Evolutionary conservation across 345 rosid species (phyloP), one percentile per base, ranked within the genome.

Genomic region (Bruguiera parviflora): DNA sequence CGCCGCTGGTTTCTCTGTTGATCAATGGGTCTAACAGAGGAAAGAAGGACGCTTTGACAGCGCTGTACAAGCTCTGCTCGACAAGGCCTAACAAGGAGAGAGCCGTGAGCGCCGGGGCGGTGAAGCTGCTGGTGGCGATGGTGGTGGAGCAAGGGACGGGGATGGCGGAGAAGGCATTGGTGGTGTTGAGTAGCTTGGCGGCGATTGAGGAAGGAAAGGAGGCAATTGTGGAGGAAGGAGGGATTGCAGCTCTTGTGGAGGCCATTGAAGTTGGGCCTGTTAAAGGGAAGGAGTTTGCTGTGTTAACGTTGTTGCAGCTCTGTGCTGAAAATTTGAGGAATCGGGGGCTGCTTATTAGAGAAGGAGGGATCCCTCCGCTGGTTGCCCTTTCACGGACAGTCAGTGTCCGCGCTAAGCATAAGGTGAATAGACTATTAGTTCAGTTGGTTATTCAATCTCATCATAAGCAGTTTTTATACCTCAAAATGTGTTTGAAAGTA

Each of bases 321-420:
- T 92, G 99, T 72, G 63, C 83, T 24, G 97, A 82, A 66, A 88
- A 79, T 77, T 86, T 88, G 27, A 85, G 86, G 75, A 92, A 89
- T 68, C 88, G 96, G 24, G 91, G 96, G 5, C 75, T 95, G 84
- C 92, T 95, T 62, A 96, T 92, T 9, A 83, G 97, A 63, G 99
- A 95, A 90, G 99, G 99, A 7, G 99, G 94, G 28, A 95, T 96
- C 75, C 97, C 99, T 73, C 99, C 98, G 3, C 97, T 96, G 37
- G 99, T 86, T n/a, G 97, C 94, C 1, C 89, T 92, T 31, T 96
- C 98, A 3, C 99, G 90, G 82, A 87, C 84, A 6, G 92, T 92
- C 29, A 82, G 84, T 51, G 75, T 82, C 57, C 84, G 86, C 61
- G 92, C 98, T 24, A 92, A 88, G 82, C 89, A 88, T 61, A 92